These are phyloP conservation scores for Umbellularia californica DNA, from an alignment of 164 flowering plant species.

Conservation along the genomic window DNA sequence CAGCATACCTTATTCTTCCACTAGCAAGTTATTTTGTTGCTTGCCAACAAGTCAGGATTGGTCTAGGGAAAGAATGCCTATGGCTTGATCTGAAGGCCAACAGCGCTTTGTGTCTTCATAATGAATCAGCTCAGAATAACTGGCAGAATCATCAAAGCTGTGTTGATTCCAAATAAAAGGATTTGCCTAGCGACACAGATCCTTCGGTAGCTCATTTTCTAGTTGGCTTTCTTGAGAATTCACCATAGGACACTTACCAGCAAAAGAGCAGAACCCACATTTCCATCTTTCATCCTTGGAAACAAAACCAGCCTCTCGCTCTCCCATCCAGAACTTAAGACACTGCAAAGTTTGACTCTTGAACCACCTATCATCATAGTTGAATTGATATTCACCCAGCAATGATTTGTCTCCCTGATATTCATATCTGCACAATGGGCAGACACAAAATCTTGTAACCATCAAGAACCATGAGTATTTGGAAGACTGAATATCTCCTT, in stretches of 20 bases:
- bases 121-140: background rate
- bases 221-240: background rate
- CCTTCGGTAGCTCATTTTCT: background rate
- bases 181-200: background rate
- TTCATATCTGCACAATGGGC: constrained; percentile 44
- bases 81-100: background rate
- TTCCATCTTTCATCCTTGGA: constrained; percentile 77
- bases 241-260: constrained; percentile 30
- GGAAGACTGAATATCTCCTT: background rate
- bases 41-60: background rate
- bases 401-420: constrained; percentile 63
- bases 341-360: constrained; percentile 31
- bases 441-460: background rate
- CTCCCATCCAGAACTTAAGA: constrained; percentile 74
- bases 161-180: no score
- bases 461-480: background rate
- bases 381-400: constrained; percentile 58
- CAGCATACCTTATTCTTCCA: background rate
- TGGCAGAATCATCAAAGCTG: background rate
- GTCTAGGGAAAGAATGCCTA: background rate
- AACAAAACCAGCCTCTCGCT: constrained; percentile 51
- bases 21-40: background rate
- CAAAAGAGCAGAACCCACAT: constrained; percentile 58
- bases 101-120: background rate
- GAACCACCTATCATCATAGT: constrained; percentile 55